Evolutionary conservation across 192 early-diverging fungal genomes (phyloP).

Genomic region (Allomyces javanicus): DNA sequence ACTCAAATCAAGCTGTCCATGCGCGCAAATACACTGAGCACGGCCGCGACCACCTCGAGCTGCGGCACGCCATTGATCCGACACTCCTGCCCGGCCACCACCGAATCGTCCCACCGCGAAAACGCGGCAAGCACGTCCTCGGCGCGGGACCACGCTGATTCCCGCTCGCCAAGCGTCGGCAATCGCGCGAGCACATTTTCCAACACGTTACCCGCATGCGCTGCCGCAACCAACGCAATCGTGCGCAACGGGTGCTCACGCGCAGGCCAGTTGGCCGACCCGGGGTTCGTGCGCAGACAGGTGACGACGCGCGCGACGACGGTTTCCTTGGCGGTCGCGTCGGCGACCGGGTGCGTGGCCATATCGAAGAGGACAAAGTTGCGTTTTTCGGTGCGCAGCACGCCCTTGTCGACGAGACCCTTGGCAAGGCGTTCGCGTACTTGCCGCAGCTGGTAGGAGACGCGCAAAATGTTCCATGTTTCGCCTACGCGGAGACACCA

Average conservation of each 20-base stretch:
- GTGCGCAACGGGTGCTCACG: conserved; percentile 45
- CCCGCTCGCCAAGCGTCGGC: conserved; percentile 55
- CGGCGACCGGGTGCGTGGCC: conserved; percentile 90
- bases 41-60: conserved; percentile 49
- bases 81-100: conserved; percentile 30
- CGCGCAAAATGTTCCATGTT: conserved; percentile 96
- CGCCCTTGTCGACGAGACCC: conserved; percentile 95
- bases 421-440: conserved; percentile 90
- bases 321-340: conserved; percentile 68
- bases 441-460: conserved; percentile 92
- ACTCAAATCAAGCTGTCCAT: conserved; percentile 33
- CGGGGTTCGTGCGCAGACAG: conserved; percentile 11
- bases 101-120: conserved; percentile 48
- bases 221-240: conserved; percentile 77
- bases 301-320: conserved; percentile 67
- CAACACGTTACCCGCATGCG: conserved; percentile 91
- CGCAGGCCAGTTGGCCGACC: conserved; percentile 17
- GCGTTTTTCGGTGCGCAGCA: conserved; percentile 83
- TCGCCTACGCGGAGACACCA: conserved; percentile 39
- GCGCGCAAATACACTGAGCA: conserved; percentile 70
- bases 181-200: conserved; percentile 80
- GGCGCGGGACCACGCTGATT: conserved; percentile 67
- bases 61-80: conserved; percentile 35
- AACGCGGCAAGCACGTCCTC: conserved; percentile 81
- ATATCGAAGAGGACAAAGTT: conserved; percentile 94